Base-by-base conservation (phyloP, 2,329 filamentous ascomycete genomes). In the Paecilomyces sp. region DNA sequence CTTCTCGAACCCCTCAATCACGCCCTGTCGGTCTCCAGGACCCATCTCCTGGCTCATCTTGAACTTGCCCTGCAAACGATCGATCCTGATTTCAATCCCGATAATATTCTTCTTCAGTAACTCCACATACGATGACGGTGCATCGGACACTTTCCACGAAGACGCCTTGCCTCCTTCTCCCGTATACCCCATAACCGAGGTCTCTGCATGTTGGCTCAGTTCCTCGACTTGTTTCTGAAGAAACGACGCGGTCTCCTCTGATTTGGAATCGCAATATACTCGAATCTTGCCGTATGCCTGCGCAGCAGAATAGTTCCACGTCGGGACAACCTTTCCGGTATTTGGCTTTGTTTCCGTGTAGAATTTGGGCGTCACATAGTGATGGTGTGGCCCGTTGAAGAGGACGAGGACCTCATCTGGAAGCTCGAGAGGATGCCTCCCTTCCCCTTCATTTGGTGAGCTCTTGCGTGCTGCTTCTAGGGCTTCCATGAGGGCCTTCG, bases 331-430 rank as follows among this genome's bases (percentile, higher is more conserved):
- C 64, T 89, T 89, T 11, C 81, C 86, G 0, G 82, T 85, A 0
- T 66, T 68, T 0, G 85, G 86, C 68, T 89, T 89, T 1, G 87
- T 88, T 63, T 85, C 79, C 11, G 74, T 78, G 74, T 89, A 89
- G 72, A 88, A 89, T 61, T 87, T 86, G 0, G 87, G 85, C 0
- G 87, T 88, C 4, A 89, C 81, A 64, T 89, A 89, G 72, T 87
- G 84, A 41, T 88, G 81, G 0, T 77, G 69, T 0, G 80, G 76
- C 0, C 77, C 78, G 54, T 79, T 88, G 77, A 90, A 89, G 15
- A 88, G 74, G 2, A 89, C 75, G 31, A 86, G 70, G 1, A 89
- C 84, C 59, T 88, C 85, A 34, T 84, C 68, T 4, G 68, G 55
- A 1, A 79, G 66, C 55, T 69, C 78, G 71, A 56, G 31, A 15